Evolutionary conservation across 2,329 filamentous ascomycete genomes (phyloP).

Genomic region (Zymoseptoria tritici): DNA sequence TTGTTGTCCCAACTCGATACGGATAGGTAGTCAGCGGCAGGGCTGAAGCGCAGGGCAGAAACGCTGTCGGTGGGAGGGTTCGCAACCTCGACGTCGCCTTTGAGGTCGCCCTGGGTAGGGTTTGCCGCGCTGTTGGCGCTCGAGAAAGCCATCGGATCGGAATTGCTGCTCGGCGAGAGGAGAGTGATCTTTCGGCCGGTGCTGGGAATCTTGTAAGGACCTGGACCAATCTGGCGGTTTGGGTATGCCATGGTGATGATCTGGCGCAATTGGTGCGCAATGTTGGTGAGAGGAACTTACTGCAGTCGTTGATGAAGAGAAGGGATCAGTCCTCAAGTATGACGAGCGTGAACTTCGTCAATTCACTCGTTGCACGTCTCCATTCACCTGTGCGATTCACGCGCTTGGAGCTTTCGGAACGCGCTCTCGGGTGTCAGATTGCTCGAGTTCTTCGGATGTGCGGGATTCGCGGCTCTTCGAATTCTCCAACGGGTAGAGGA

Average conservation of each 20-base stretch:
- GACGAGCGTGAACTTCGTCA: neutral
- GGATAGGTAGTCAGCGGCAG: slow-evolving; percentile 70
- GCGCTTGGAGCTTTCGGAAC: neutral
- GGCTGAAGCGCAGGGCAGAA: slow-evolving; percentile 77
- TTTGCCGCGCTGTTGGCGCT: slow-evolving; percentile 44
- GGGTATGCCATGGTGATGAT: neutral
- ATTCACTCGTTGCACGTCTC: neutral
- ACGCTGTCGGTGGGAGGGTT: slow-evolving; percentile 82
- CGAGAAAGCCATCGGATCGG: slow-evolving; percentile 46
- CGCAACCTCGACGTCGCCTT: slow-evolving; percentile 73
- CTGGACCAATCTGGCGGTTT: neutral
- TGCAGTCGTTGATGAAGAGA: neutral
- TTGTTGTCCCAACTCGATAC: slow-evolving; percentile 97
- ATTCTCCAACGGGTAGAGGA: neutral
- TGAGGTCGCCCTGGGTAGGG: slow-evolving; percentile 82
- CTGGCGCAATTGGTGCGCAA: neutral
- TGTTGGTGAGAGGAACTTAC: neutral
- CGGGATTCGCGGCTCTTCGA: neutral
- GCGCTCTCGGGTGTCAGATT: neutral
- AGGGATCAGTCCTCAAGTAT: neutral
- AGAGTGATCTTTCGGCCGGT: neutral
- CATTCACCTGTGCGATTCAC: neutral
- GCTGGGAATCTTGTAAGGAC: slow-evolving; percentile 1
- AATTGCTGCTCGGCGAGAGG: slow-evolving; percentile 45
- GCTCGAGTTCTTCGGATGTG: neutral